Percentiles rank a stretch among this genome's conserved stretches.
Conservation (phyloP, 345 rosid genomes). For the Laguncularia racemosa region DNA sequence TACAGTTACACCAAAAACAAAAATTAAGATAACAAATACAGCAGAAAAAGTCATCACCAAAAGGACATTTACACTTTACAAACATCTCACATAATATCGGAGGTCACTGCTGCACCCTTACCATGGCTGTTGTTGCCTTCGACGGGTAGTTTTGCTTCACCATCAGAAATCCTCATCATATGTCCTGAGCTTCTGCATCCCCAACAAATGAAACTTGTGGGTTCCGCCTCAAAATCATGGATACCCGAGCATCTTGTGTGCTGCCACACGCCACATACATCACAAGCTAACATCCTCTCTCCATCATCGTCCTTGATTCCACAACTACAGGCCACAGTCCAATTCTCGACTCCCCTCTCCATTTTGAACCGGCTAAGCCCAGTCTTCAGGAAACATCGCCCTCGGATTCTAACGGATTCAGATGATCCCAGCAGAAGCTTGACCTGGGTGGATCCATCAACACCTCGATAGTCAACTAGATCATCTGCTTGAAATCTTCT, state of each 20-base stretch:
- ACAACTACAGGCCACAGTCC: constrained; percentile 61
- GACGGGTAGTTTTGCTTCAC: constrained; percentile 2
- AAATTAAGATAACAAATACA: not conserved
- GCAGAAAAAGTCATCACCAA: not conserved
- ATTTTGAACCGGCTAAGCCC: constrained; percentile 31
- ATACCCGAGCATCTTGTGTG: constrained; percentile 67
- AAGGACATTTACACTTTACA: constrained; percentile 12
- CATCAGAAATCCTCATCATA: constrained; percentile 8
- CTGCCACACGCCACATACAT: constrained; percentile 63
- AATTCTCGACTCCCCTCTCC: constrained; percentile 65
- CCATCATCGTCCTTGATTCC: constrained; percentile 78
- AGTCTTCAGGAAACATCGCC: constrained; percentile 37
- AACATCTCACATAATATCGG: constrained; percentile 7
- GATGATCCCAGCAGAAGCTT: constrained; percentile 31
- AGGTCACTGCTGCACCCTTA: constrained; percentile 10
- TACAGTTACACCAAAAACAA: no score
- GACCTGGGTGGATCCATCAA: constrained; percentile 55
- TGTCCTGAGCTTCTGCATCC: constrained; percentile 24
- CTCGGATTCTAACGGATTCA: constrained; percentile 28
- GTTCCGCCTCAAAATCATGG: constrained; percentile 37
- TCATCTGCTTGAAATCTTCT: constrained; percentile 55
- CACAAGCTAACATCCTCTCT: constrained; percentile 71
- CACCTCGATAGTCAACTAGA: constrained; percentile 42
- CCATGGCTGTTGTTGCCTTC: not conserved
- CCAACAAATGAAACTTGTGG: constrained; percentile 44